A percentile compares a stretch with the other conserved stretches of the same genome.
Evolutionary conservation across 169 alveolate genomes (phyloP).

Genomic region (Plasmodium chabaudi): DNA sequence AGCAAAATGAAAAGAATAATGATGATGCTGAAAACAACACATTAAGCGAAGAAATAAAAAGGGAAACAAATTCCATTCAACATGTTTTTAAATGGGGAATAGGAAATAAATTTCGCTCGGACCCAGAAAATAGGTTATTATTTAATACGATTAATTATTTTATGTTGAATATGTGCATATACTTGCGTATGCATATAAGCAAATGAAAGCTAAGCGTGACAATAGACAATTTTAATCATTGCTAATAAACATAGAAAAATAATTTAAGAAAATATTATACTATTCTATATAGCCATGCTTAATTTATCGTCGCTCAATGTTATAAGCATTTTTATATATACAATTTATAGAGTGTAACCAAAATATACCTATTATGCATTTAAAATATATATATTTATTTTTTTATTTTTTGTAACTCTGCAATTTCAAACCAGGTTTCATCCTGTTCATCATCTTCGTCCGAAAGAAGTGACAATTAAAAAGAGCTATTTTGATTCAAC

Average conservation of each 20-base stretch:
- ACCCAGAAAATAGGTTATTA: conserved; percentile 82
- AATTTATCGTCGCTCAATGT: no score
- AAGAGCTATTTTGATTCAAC: conserved; percentile 79
- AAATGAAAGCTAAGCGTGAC: no score
- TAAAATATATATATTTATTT: background rate
- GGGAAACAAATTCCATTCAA: conserved; percentile 71
- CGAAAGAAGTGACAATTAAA: conserved; percentile 79
- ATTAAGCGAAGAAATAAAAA: conserved; percentile 2
- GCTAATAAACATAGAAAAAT: no score
- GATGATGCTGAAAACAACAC: background rate
- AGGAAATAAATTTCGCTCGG: conserved; percentile 83
- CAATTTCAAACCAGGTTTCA: conserved; percentile 59
- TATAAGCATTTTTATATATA: no score
- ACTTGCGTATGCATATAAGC: background rate
- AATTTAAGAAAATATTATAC: no score
- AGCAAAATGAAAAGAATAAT: background rate
- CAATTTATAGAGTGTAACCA: no score
- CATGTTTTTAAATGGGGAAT: conserved; percentile 87
- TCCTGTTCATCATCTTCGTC: conserved; percentile 80
- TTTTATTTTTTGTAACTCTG: background rate
- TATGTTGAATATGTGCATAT: no score
- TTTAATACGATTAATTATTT: no score
- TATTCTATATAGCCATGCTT: no score
- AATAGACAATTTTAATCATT: no score
- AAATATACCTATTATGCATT: no score